Evolutionary conservation across 2,329 filamentous ascomycete species (phyloP), one percentile per base, ranked within the genome.

Genomic region (Rhynchosporium secalis): DNA sequence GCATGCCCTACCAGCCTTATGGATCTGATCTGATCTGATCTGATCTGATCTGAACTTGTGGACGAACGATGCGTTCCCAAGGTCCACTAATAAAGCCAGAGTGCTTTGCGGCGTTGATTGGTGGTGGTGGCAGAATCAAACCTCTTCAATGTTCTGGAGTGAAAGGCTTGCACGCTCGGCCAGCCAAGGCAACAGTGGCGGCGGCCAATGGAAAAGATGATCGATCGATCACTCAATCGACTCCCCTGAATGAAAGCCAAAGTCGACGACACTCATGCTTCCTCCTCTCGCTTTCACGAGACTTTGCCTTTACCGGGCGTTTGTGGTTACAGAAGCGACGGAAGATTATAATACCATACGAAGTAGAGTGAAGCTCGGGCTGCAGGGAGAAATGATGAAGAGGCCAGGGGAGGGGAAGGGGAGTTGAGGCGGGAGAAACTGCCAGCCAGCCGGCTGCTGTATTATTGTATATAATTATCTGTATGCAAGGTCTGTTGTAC

Each of bases 1-100:
- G 20, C 20, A 20, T 20, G 20, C 20, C 20, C 20, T 20, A 20
- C 60, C 68, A 70, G 67, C 68, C 68, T 67, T 70, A 66, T 46
- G 51, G 52, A 40, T 10, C 43, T 52, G 61, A 63, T 60, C 58
- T 12, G 52, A 20, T 20, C 58, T 12, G 52, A 20, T 20, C 20
- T 20, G 20, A 20, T 20, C 20, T 20, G 20, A 20, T 20, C 20
- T 20, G 20, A 20, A 1, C 20, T 20, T 20, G 20, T 36, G 55
- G 49, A 59, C 5, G 61, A 64, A 66, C 63, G 61, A 66, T 64
- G 68, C 63, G 66, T 43, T 13, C 38, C 43, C 28, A 54, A 13
- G 28, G 54, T 29, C 47, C 45, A 58, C 57, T 60, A 57, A 41
- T 41, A 29, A 15, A 29, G 29, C 31, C n/a, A 38, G 15, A 61